These are phyloP conservation scores for Pistacia integerrima DNA, from an alignment of 345 rosid genomes.

Conservation along the genomic window DNA sequence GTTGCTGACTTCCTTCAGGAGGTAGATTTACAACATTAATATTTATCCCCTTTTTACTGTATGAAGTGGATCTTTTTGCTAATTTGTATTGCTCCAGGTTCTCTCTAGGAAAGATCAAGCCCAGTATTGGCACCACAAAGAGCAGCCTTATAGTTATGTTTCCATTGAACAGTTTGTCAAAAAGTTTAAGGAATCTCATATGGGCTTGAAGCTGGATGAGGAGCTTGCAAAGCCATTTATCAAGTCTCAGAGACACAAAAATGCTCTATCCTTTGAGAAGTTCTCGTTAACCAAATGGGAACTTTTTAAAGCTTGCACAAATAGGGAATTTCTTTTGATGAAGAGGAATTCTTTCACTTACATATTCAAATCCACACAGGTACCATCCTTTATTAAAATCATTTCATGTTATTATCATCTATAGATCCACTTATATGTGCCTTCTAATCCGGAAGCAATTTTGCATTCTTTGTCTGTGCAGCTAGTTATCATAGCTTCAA, in stretches of 20 bases:
- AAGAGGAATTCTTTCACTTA: conserved; percentile 42
- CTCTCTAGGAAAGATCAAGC: conserved; percentile 51
- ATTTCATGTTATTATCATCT: neutral
- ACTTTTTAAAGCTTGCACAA: conserved; percentile 40
- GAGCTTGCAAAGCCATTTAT: conserved; percentile 38
- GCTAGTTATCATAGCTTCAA: conserved; percentile 49
- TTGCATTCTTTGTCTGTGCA: conserved; percentile 23
- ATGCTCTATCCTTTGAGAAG: conserved; percentile 33
- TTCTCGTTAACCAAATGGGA: conserved; percentile 34
- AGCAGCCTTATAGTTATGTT: conserved; percentile 31
- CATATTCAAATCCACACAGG: conserved; percentile 41
- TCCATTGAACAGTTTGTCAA: conserved; percentile 30
- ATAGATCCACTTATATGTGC: neutral
- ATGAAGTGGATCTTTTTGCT: neutral
- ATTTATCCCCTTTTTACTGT: neutral
- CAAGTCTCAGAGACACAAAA: conserved; percentile 29
- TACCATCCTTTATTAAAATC: conserved; percentile 1
- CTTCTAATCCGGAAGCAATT: neutral
- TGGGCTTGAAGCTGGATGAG: conserved; percentile 27
- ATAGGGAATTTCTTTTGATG: conserved; percentile 42
- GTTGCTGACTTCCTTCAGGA: conserved; percentile 54
- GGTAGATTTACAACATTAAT: conserved; percentile 21
- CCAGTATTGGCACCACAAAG: conserved; percentile 40
- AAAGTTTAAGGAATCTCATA: conserved; percentile 33
- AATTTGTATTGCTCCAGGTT: conserved; percentile 29